Percentiles rank a stretch among this genome's conserved stretches.
Conservation (phyloP, 2,329 filamentous ascomycete genomes). For the Claviceps purpurea region DNA sequence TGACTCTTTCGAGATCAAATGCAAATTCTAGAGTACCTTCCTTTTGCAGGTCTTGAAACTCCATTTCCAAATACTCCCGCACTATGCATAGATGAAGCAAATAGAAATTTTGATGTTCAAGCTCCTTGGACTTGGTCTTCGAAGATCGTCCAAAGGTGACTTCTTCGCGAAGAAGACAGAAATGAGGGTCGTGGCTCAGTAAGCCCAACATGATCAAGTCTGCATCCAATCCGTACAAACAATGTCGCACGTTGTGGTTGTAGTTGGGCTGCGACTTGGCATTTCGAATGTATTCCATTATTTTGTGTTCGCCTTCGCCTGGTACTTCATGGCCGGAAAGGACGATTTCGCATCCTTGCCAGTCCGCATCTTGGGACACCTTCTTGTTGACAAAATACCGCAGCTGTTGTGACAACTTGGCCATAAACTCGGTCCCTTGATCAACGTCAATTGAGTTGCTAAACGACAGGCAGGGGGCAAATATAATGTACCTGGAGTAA, state of each 20-base stretch:
- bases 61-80: conserved; percentile 88
- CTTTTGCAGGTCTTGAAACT: conserved; percentile 84
- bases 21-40: conserved; percentile 58
- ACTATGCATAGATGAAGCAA: conserved; percentile 96
- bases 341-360: conserved; percentile 93
- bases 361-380: conserved; percentile 89
- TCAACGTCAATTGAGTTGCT: conserved; percentile 8
- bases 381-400: conserved; percentile 99
- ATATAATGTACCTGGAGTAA: conserved; percentile 58
- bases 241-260: conserved; percentile 86
- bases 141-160: conserved; percentile 88
- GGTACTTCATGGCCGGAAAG: conserved; percentile 96
- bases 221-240: conserved; percentile 91
- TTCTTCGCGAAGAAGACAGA: conserved; percentile 91
- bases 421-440: conserved; percentile 81
- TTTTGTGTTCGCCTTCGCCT: conserved; percentile 97
- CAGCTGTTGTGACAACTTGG: conserved; percentile 81
- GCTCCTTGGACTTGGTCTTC: conserved; percentile 82
- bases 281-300: conserved; percentile 99
- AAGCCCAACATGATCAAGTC: conserved; percentile 98
- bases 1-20: conserved; percentile 90
- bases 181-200: conserved; percentile 94
- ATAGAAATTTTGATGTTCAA: conserved; percentile 98
- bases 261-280: conserved; percentile 92
- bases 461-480: too few relatives aligned